Percentiles rank a stretch among this genome's conserved stretches.
These are phyloP conservation scores for Dictyophora rubrovolvata DNA, from an alignment of 768 basidiomycete species.

Conservation along the genomic window DNA sequence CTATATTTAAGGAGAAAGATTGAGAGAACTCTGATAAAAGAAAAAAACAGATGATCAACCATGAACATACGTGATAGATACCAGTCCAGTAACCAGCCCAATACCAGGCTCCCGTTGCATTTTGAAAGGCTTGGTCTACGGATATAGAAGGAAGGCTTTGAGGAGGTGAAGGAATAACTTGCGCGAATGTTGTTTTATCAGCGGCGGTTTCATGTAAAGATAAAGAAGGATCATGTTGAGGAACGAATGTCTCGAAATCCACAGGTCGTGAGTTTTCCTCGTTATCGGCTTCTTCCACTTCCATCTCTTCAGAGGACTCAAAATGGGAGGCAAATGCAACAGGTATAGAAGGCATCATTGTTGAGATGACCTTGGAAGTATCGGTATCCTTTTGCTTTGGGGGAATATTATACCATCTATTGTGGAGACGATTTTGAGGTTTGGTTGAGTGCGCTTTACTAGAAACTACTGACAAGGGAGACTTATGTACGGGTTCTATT, in stretches of 20 bases:
- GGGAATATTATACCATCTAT: constrained; percentile 74
- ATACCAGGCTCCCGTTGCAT: constrained; percentile 71
- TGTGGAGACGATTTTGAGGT: neutral
- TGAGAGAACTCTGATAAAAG: too few relatives aligned
- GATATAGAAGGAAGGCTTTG: constrained; percentile 32
- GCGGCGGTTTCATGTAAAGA: constrained; percentile 16
- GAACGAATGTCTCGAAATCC: constrained; percentile 65
- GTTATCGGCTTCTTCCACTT: neutral
- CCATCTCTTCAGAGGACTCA: neutral
- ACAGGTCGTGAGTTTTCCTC: constrained; percentile 46
- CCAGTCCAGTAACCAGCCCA: constrained; percentile 90
- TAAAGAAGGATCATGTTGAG: constrained; percentile 52
- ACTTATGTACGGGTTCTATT: constrained; percentile 54
- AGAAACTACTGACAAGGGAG: constrained; percentile 48
- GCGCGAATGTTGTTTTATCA: neutral
- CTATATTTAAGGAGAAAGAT: too few relatives aligned
- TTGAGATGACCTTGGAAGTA: neutral
- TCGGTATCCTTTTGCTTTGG: constrained; percentile 12
- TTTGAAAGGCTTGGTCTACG: constrained; percentile 68
- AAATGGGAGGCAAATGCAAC: neutral
- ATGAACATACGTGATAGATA: constrained; percentile 52
- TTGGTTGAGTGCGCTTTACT: neutral
- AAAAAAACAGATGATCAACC: too few relatives aligned
- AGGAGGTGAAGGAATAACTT: constrained; percentile 15
- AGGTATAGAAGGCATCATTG: constrained; percentile 1